Conservation (phyloP, 169 alveolate genomes). For the Miamiensis avidus region DNA sequence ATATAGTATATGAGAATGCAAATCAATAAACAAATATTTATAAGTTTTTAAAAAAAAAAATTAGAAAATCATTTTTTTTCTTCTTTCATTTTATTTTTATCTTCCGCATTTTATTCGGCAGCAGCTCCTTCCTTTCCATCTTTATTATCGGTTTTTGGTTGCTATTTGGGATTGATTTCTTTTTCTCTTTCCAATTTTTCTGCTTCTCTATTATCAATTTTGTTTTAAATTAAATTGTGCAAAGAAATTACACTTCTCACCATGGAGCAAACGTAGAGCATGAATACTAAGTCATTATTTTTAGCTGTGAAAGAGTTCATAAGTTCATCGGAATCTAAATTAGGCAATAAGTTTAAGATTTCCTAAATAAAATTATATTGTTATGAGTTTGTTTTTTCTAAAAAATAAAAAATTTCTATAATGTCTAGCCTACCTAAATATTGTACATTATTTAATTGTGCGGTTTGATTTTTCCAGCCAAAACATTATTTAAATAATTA, state of each 20-base stretch:
- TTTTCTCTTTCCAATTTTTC: constrained; percentile 17
- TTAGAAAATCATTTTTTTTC: background rate
- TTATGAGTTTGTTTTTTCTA: background rate
- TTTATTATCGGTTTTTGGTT: too few species aligned
- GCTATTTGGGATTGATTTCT: too few species aligned
- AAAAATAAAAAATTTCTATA: too few species aligned
- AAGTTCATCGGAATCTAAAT: constrained; percentile 84
- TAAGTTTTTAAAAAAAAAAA: too few species aligned
- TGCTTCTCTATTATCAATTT: constrained; percentile 82
- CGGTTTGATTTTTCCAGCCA: constrained; percentile 85
- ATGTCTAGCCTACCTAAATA: constrained; percentile 89
- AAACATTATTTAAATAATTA: constrained; percentile 65
- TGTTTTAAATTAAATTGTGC: constrained; percentile 95
- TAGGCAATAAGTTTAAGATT: constrained; percentile 94
- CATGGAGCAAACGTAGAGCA: constrained; percentile 92
- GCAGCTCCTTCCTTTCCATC: background rate
- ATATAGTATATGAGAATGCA: too few species aligned
- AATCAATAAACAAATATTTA: too few species aligned
- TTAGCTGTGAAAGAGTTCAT: constrained; percentile 91
- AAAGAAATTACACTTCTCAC: constrained; percentile 93
- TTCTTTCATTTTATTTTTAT: too few species aligned
- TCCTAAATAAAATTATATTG: constrained; percentile 73
- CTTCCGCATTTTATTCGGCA: background rate
- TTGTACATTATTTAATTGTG: constrained; percentile 90
- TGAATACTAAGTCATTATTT: constrained; percentile 93